Evolutionary conservation across 1,284 basidiomycete species (phyloP).

Genomic region (Schizophyllum commune): DNA sequence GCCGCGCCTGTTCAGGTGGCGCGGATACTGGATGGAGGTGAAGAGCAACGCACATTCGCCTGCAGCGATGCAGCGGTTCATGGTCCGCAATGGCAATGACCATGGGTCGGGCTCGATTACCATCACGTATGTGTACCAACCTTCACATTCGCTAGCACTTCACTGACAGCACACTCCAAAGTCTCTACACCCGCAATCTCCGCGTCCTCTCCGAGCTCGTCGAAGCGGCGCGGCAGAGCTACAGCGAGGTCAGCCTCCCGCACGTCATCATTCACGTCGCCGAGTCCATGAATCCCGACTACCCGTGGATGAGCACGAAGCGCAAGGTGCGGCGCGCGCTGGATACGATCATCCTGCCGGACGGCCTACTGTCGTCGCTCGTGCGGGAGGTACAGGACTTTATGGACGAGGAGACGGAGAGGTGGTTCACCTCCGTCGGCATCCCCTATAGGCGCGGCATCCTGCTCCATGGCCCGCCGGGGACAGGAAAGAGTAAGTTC

Average conservation of each 20-base stretch:
- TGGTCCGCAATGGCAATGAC: neutral
- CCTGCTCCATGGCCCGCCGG: conserved; percentile 45
- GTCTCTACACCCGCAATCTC: conserved; percentile 41
- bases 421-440: conserved; percentile 45
- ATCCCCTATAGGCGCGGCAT: conserved; percentile 51
- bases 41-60: conserved; percentile 16
- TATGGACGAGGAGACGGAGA: conserved; percentile 29
- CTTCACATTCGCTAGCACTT: neutral
- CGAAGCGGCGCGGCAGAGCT: conserved; percentile 34
- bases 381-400: conserved; percentile 47
- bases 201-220: conserved; percentile 34
- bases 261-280: conserved; percentile 35
- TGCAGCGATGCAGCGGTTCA: neutral
- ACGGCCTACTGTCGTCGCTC: conserved; percentile 37
- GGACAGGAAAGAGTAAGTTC: conserved; percentile 44
- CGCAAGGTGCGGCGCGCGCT: conserved; percentile 41
- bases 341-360: conserved; percentile 41
- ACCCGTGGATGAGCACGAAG: conserved; percentile 36
- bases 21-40: conserved; percentile 41
- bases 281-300: conserved; percentile 25
- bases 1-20: conserved; percentile 42
- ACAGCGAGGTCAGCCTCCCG: conserved; percentile 33
- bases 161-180: conserved; percentile 12
- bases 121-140: conserved; percentile 6
- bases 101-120: conserved; percentile 5